Evolutionary conservation across 176 grass and related monocot species (phyloP), one percentile per base, ranked within the genome.

Genomic region (Rhynchospora breviuscula): DNA sequence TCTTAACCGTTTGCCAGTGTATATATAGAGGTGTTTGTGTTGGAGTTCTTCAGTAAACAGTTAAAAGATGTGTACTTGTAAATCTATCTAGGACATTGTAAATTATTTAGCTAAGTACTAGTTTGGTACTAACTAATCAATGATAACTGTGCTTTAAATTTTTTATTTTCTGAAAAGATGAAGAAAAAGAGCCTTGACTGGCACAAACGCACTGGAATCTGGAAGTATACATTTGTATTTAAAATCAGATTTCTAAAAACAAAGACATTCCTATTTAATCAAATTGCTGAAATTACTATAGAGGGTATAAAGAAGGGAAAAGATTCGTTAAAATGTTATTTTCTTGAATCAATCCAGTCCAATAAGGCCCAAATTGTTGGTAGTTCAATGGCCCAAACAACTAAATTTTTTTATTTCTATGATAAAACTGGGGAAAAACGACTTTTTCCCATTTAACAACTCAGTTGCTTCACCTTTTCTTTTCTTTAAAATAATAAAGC

Each of bases 71-170:
- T 75, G 71, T 75, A 53, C 71, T 25, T 75, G 71, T 75, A 75
- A 52, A 75, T 74, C 19, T 75, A 53, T 25, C 3, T 75, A 75
- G 71, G 71, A 25, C 47, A 75, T 53, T 75, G 71, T 75, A 75
- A 6, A 75, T 75, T 75, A 75, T 75, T 26, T 75, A 53, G 71
- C 22, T 7, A 29, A 29, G 47, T 75, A 53, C 26, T 75, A 75
- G 0, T 75, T 52, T 52, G 70, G 19, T 74, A 52, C 70, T 75
- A 1, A 74, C 46, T 73, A 48, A 67, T 69, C 15, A 45, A 11
- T 18, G 15, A 7, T 43, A 15, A 18, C 33, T 68, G 8, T 43
- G 14, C 5, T 63, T 12, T 71, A 46, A 10, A 3, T 21, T 68
- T 40, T 47, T 71, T 3, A 29, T 19, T 71, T 71, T 7, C 6